A percentile compares a stretch with the other conserved stretches of the same genome.
These are phyloP conservation scores for Rhodotorula toruloides DNA, from an alignment of 768 basidiomycete genomes.

Conservation along the genomic window DNA sequence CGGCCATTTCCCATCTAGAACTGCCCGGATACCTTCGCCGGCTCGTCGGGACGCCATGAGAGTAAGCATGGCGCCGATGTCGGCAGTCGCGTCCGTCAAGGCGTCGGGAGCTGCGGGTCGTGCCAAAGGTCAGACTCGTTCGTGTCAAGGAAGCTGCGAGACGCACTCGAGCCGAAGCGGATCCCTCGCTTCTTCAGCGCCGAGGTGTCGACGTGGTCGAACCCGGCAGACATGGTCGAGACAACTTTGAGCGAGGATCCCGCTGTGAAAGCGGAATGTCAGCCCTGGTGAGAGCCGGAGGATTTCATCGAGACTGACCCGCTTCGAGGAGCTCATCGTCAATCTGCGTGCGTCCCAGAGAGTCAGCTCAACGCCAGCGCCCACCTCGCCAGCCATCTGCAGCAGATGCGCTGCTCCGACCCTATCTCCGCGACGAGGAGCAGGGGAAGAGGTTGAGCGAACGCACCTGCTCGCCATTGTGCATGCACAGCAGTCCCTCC, in stretches of 20 bases:
- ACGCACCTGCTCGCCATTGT: constrained; percentile 62
- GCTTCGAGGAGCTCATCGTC: constrained; percentile 66
- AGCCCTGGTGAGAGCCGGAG: background rate
- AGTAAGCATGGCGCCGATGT: constrained; percentile 79
- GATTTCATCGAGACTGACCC: constrained; percentile 5
- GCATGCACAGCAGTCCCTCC: constrained; percentile 57
- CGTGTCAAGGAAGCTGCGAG: background rate
- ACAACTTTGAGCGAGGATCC: constrained; percentile 71
- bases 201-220: constrained; percentile 72
- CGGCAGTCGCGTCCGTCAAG: constrained; percentile 89
- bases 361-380: constrained; percentile 34
- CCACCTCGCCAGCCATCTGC: constrained; percentile 29
- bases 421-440: background rate
- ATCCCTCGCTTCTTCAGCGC: constrained; percentile 61
- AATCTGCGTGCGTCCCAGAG: constrained; percentile 52
- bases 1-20: constrained; percentile 63
- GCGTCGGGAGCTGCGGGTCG: constrained; percentile 64
- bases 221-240: constrained; percentile 89
- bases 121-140: background rate
- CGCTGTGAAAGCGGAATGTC: constrained; percentile 50
- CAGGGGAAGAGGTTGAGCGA: constrained; percentile 26
- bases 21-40: constrained; percentile 51
- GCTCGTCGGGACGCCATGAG: constrained; percentile 88
- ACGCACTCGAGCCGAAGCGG: constrained; percentile 67
- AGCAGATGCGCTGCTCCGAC: background rate